Conservation (phyloP, 2,329 filamentous ascomycete species). For the Penicillium sp. region DNA sequence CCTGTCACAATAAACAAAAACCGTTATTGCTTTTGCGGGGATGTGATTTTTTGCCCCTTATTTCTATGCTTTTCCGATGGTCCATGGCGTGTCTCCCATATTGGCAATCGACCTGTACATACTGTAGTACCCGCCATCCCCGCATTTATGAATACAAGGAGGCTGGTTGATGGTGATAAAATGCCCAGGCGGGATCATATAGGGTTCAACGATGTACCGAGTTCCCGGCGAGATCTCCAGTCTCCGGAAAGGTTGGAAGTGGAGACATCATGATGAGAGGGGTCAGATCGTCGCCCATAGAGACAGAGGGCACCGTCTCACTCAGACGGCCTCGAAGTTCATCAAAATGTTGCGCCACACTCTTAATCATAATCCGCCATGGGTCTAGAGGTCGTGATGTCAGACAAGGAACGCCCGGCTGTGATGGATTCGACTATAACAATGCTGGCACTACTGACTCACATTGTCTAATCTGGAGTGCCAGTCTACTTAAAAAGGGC, state of each 20-base stretch:
- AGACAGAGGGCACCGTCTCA: conserved; percentile 1
- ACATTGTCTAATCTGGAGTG: not conserved
- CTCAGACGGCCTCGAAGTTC: conserved; percentile 13
- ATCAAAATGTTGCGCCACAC: conserved; percentile 1
- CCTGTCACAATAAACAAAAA: conserved; percentile 1
- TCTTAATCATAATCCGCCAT: not conserved
- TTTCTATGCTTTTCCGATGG: not conserved
- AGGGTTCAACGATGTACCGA: conserved; percentile 2
- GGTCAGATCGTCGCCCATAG: conserved; percentile 4
- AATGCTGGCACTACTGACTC: not conserved
- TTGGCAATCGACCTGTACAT: not conserved
- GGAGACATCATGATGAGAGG: conserved; percentile 1
- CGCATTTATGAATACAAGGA: not conserved
- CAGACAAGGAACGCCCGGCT: not conserved
- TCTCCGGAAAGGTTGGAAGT: not conserved
- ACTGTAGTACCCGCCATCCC: not conserved
- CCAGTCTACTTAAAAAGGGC: not conserved
- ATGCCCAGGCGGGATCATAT: not conserved
- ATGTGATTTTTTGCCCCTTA: not conserved
- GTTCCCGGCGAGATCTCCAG: not conserved
- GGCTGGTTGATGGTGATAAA: not conserved
- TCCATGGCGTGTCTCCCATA: not conserved
- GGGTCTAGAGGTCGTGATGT: not conserved
- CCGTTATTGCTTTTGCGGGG: not conserved
- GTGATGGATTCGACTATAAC: not conserved